Percentiles rank a stretch among this genome's conserved stretches.
These are phyloP conservation scores for Bisporella sp. DNA, from an alignment of 2,329 filamentous ascomycete genomes.

Conservation along the genomic window DNA sequence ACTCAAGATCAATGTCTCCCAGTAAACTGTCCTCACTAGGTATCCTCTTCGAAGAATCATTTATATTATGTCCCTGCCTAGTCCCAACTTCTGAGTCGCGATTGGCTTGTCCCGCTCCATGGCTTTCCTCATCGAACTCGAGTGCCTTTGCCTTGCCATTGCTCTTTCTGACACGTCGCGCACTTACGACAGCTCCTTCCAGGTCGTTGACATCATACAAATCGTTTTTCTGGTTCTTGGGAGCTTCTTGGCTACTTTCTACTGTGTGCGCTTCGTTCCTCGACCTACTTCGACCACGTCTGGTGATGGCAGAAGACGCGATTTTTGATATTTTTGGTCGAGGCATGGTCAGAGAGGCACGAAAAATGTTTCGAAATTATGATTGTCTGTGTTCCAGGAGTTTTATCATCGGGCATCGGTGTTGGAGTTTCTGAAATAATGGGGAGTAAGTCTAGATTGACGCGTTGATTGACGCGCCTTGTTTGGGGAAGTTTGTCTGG, in stretches of 20 bases:
- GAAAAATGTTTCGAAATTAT: no score
- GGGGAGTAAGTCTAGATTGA: no score
- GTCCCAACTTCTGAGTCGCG: not conserved
- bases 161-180: constrained; percentile 12
- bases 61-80: constrained; percentile 1
- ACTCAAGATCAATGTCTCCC: constrained; percentile 15
- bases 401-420: no score
- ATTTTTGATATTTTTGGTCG: constrained; percentile 29
- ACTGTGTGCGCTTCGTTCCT: constrained; percentile 4
- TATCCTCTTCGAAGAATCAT: not conserved
- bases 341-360: constrained; percentile 19
- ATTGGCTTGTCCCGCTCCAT: not conserved
- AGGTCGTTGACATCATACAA: constrained; percentile 26
- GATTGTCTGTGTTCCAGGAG: no score
- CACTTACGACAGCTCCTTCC: constrained; percentile 10
- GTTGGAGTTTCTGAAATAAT: no score
- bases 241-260: constrained; percentile 2
- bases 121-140: not conserved
- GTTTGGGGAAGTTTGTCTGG: no score
- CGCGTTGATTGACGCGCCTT: no score
- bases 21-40: constrained; percentile 3
- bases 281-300: constrained; percentile 12
- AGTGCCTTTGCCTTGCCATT: constrained; percentile 14
- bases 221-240: constrained; percentile 18
- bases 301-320: constrained; percentile 21